Evolutionary conservation across 495 filamentous ascomycete genomes (phyloP).

Genomic region (Cairneyella variabilis): DNA sequence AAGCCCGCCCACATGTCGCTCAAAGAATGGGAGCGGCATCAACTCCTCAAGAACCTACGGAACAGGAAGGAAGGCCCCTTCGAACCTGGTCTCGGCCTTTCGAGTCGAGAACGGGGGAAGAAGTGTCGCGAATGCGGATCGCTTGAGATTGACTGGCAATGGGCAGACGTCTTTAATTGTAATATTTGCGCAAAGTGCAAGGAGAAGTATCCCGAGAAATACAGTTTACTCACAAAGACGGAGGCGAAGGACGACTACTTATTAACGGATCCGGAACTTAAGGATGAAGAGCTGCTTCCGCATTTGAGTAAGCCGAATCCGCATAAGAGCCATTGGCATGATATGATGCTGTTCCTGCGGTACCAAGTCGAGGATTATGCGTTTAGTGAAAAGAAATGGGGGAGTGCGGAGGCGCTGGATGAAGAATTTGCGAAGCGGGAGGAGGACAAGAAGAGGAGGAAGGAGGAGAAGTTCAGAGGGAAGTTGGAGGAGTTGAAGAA

Average conservation of each 20-base stretch:
- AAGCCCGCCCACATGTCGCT: slow-evolving; percentile 87
- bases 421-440: slow-evolving; percentile 83
- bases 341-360: slow-evolving; percentile 95
- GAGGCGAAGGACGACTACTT: slow-evolving; percentile 95
- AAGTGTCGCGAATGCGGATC: slow-evolving; percentile 77
- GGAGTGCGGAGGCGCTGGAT: slow-evolving; percentile 76
- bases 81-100: slow-evolving; percentile 75
- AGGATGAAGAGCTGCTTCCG: slow-evolving; percentile 80
- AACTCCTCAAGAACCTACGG: slow-evolving; percentile 62
- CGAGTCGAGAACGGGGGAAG: slow-evolving; percentile 62
- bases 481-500: slow-evolving; percentile 90
- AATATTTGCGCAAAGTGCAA: slow-evolving; percentile 75
- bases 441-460: slow-evolving; percentile 76
- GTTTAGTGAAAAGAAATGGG: slow-evolving; percentile 80
- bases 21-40: slow-evolving; percentile 86
- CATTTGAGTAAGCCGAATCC: slow-evolving; percentile 89
- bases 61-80: slow-evolving; percentile 76
- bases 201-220: slow-evolving; percentile 85
- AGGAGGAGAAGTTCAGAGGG: slow-evolving; percentile 86
- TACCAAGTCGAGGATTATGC: slow-evolving; percentile 94
- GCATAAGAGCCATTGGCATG: slow-evolving; percentile 92
- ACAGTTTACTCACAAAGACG: slow-evolving; percentile 92
- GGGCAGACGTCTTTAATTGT: slow-evolving; percentile 75
- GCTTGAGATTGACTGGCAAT: slow-evolving; percentile 90
- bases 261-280: slow-evolving; percentile 86